Conservation (phyloP, 2,329 filamentous ascomycete genomes). For the Exophiala mesophila region DNA sequence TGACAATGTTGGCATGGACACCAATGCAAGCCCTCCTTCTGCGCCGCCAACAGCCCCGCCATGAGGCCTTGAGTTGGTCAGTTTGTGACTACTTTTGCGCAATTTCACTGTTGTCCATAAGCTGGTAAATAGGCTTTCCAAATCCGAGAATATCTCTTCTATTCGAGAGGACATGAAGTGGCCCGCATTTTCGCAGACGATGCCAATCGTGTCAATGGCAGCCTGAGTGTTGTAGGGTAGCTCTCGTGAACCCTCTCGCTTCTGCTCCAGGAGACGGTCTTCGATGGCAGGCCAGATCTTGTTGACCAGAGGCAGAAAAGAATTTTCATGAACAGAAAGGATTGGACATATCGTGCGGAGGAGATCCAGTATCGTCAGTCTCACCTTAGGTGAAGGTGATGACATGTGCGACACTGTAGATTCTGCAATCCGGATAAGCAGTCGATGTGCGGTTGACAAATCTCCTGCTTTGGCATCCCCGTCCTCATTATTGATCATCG, state of each 20-base stretch:
- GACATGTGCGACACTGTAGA: slow-evolving; percentile 89
- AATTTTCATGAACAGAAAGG: slow-evolving; percentile 70
- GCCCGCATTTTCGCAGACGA: slow-evolving; percentile 67
- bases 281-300: slow-evolving; percentile 82
- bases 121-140: slow-evolving; percentile 37
- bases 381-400: slow-evolving; percentile 72
- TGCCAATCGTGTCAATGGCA: slow-evolving; percentile 63
- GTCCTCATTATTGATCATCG: neutral
- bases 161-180: slow-evolving; percentile 76
- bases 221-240: slow-evolving; percentile 56
- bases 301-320: slow-evolving; percentile 84
- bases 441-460: slow-evolving; percentile 68
- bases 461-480: slow-evolving; percentile 35
- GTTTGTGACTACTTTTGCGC: no score
- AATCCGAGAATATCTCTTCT: slow-evolving; percentile 58
- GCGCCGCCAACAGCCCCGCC: no score
- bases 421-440: slow-evolving; percentile 74
- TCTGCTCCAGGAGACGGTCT: slow-evolving; percentile 51
- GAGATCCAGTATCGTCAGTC: slow-evolving; percentile 71
- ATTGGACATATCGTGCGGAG: slow-evolving; percentile 67
- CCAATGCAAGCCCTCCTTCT: no score
- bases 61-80: no score
- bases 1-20: no score
- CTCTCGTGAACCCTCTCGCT: slow-evolving; percentile 28
- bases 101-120: neutral